These are phyloP conservation scores for Oxytropis ochrocephala DNA, from an alignment of 306 rosid species.

Conservation along the genomic window DNA sequence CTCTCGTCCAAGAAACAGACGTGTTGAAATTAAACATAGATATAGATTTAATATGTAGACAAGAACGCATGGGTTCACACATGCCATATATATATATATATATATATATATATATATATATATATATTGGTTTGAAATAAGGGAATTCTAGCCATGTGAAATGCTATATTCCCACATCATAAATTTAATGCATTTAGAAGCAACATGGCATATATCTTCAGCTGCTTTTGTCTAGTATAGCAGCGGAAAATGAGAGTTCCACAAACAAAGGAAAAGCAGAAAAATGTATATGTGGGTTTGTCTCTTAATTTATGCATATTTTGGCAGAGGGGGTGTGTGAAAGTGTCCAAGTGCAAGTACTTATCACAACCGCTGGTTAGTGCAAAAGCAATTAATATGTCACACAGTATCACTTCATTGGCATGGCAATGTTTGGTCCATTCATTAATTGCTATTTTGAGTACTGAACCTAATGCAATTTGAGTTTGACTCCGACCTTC, in stretches of 20 bases:
- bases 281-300: conserved; percentile 27
- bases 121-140: conserved; percentile 5
- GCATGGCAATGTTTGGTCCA: conserved; percentile 33
- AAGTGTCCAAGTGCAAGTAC: conserved; percentile 22
- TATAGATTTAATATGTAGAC: not conserved
- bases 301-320: not conserved
- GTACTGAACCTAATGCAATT: conserved; percentile 4
- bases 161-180: conserved; percentile 7
- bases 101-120: no score
- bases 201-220: not conserved
- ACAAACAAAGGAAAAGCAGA: not conserved
- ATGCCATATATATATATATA: conserved; percentile 22
- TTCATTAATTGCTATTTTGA: conserved; percentile 15
- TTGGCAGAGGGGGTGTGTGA: not conserved
- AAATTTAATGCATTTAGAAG: not conserved
- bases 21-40: not conserved
- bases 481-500: conserved; percentile 23
- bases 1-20: no score
- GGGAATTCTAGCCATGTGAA: conserved; percentile 21
- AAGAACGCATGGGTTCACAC: not conserved
- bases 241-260: not conserved
- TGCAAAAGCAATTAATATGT: conserved; percentile 27
- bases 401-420: conserved; percentile 4
- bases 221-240: not conserved
- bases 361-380: conserved; percentile 35